Evolutionary conservation across 495 filamentous ascomycete genomes (phyloP), one percentile per base, ranked within the genome.

Genomic region (Chaetomium tenue): DNA sequence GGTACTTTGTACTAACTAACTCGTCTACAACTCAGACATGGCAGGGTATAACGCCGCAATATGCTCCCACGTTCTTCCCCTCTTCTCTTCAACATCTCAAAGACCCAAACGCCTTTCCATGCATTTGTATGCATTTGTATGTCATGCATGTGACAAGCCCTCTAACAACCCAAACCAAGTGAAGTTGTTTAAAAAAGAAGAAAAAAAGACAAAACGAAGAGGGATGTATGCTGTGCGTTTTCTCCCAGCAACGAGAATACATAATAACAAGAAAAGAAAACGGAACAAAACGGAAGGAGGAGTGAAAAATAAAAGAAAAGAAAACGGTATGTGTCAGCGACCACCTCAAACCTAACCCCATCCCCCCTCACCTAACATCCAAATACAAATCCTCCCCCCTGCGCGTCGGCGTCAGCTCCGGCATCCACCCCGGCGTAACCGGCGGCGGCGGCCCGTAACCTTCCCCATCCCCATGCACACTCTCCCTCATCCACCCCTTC

Each of bases 361-460:
- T 46, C 48, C 48, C 11, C 48, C n/a, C 33, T 37, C 33, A 37
- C 52, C 73, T 68, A 48, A 81, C 78, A 68, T 75, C 72, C 71
- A 82, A 68, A 64, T 74, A 75, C 56, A 82, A 67, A 61, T 81
- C 78, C 52, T 78, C 77, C 13, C 79, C 79, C 50, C 75, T 72
- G 65, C 78, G 72, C 52, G 77, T 81, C 9, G 79, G 79, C 64
- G 78, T 82, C 66, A 82, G 55, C 67, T 76, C 72, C n/a, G 82
- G 79, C 64, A 78, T 71, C 81, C 82, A 84, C 1, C 74, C 78
- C 0, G 82, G 82, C 44, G 82, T 84, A 18, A 69, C 71, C 2
- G 82, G 82, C 47, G 77, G 81, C 47, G 78, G 64, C n/a, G 75
- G 70, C 28, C 58, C 57, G 20, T 59, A 51, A 30, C 28, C 28